Percentiles rank a stretch among this genome's conserved stretches.
Conservation (phyloP, 805 yeast species). For the Candida patagonica region DNA sequence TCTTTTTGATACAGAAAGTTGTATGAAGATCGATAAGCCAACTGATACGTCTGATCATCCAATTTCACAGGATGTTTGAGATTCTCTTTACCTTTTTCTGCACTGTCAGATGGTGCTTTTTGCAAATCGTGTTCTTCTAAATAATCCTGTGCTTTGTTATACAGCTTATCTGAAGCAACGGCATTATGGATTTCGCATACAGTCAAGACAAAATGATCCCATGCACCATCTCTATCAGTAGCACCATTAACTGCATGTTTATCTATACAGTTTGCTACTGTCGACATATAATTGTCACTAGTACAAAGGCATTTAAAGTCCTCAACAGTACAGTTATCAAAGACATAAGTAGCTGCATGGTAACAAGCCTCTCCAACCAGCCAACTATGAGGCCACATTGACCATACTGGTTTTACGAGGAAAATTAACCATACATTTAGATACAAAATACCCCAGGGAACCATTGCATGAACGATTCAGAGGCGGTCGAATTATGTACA, state of each 20-base stretch:
- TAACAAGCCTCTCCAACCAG: slow-evolving; percentile 18
- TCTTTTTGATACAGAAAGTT: slow-evolving; percentile 21
- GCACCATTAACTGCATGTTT: slow-evolving; percentile 17
- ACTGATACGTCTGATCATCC: slow-evolving; percentile 5
- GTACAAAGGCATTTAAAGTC: slow-evolving; percentile 26
- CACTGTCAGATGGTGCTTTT: slow-evolving; percentile 9
- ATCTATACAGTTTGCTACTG: slow-evolving; percentile 27
- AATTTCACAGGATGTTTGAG: slow-evolving; percentile 9
- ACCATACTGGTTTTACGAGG: slow-evolving; percentile 1
- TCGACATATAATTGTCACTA: slow-evolving; percentile 20
- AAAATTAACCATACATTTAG: neutral
- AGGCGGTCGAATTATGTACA: too few species aligned
- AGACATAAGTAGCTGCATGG: slow-evolving; percentile 11
- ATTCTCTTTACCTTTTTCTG: slow-evolving; percentile 5
- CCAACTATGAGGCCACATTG: slow-evolving; percentile 20
- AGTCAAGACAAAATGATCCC: slow-evolving; percentile 22
- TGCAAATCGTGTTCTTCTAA: slow-evolving; percentile 11
- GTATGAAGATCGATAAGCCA: slow-evolving; percentile 8
- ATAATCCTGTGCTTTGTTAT: slow-evolving; percentile 8
- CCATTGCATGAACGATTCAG: too few species aligned
- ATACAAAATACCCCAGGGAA: too few species aligned
- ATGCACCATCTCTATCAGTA: slow-evolving; percentile 22
- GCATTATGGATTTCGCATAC: slow-evolving; percentile 20
- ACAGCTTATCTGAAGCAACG: slow-evolving; percentile 10
- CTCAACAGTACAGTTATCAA: slow-evolving; percentile 14